These are phyloP conservation scores for Allium sativum DNA, from an alignment of 106 monocot genomes.

Conservation along the genomic window DNA sequence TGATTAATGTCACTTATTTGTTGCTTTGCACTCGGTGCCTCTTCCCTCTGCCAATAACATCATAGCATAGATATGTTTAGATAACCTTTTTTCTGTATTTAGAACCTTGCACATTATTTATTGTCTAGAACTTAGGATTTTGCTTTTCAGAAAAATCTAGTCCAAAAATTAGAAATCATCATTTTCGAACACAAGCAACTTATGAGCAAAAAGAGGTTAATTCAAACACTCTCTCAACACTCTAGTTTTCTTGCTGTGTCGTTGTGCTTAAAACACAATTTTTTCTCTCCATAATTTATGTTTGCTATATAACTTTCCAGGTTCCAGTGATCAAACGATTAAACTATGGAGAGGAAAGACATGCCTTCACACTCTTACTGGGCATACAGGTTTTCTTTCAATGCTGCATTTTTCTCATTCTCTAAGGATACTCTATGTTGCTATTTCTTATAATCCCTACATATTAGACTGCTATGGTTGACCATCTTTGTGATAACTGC, in stretches of 20 bases:
- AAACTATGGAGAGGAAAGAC: constrained; percentile 87
- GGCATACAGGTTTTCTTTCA: constrained; percentile 62
- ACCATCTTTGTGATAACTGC: not conserved
- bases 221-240: not conserved
- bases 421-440: not conserved
- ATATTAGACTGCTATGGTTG: not conserved
- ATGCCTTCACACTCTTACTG: constrained; percentile 67
- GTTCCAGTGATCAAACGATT: constrained; percentile 83
- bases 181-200: too few relatives aligned
- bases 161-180: too few relatives aligned
- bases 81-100: too few relatives aligned
- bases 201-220: too few relatives aligned
- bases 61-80: too few relatives aligned
- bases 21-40: too few relatives aligned
- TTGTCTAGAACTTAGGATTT: too few relatives aligned
- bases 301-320: constrained; percentile 16
- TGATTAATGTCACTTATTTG: too few relatives aligned
- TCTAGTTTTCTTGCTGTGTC: not conserved
- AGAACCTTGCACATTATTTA: too few relatives aligned
- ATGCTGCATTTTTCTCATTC: too few relatives aligned
- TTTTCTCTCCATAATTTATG: not conserved
- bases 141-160: too few relatives aligned
- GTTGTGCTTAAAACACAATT: not conserved
- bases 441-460: not conserved
- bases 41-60: too few relatives aligned